Evolutionary conservation across 768 basidiomycete genomes (phyloP), one percentile per base, ranked within the genome.

Genomic region (Glaciozyma martinii): DNA sequence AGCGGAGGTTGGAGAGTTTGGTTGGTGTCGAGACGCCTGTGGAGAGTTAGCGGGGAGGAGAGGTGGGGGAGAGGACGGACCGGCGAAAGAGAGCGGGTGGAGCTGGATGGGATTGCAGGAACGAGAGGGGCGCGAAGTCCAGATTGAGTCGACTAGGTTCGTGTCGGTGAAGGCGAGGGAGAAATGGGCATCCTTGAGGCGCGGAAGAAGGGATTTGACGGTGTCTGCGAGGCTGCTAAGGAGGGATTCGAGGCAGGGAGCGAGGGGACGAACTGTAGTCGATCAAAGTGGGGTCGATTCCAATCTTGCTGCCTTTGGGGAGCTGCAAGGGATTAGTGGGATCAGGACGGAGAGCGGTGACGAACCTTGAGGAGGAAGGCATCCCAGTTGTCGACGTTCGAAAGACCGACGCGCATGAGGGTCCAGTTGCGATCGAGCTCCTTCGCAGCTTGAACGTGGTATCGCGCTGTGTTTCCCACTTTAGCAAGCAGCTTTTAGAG

Each of bases 241-340:
- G 40, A 50, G 56, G 18, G 27, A 5, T 40, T 21, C 42, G 23
- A n/a, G 12, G 44, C 3, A 13, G 15, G 7, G 37, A 13, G 37
- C 37, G 49, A 12, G 19, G 25, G 32, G 88, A 82, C 58, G 43
- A 8, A 65, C 67, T 56, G 15, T 63, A 66, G 33, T 70, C 60
- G 18, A 92, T 77, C 83, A 90, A 86, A 21, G 88, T 84, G 4
- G 89, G 86, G 75, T 94, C 91, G 61, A 93, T 81, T 18, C 90
- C 91, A 56, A 93, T 71, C 83, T 80, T 32, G 72, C 79, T 76
- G 71, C 81, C 81, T 67, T 70, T 63, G 77, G 78, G 55, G 53
- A 60, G 56, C 56, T 57, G 56, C 19, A 16, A 37, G 13, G 5
- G 5, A 23, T n/a, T 29, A 80, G 74, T 50, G 78, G 78, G 58